Percentiles rank a stretch among this genome's conserved stretches.
Conservation (phyloP, 176 grass and related monocot genomes). For the Oryza brachyantha region DNA sequence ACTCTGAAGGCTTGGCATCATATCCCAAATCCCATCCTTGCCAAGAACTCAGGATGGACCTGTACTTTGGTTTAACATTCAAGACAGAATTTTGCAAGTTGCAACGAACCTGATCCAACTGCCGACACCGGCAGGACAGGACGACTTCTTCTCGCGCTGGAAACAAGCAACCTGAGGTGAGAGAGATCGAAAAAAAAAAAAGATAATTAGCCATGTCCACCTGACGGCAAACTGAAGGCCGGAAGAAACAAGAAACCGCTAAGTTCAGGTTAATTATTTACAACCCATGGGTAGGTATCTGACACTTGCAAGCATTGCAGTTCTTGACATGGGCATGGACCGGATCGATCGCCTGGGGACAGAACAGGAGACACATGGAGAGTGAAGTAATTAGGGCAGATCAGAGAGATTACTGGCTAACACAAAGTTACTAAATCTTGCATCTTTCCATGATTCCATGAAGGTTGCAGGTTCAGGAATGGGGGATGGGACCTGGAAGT, state of each 20-base stretch:
- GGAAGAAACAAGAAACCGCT: background rate
- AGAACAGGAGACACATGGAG: background rate
- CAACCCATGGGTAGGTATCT: constrained; percentile 16
- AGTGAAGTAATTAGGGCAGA: background rate
- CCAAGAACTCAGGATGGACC: background rate
- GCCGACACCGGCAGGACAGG: constrained; percentile 27
- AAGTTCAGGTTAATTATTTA: background rate
- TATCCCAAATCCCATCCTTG: background rate
- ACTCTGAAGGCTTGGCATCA: background rate
- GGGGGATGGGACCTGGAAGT: constrained; percentile 20
- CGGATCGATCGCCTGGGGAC: background rate
- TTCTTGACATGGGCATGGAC: background rate
- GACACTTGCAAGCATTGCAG: constrained; percentile 7
- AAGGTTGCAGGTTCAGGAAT: background rate
- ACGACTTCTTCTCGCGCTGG: constrained; percentile 9
- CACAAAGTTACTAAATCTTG: background rate
- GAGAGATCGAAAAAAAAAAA: no score
- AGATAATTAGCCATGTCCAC: background rate
- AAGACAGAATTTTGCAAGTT: background rate
- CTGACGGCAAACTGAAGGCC: background rate
- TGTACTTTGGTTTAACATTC: background rate
- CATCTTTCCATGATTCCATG: background rate
- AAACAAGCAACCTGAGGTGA: constrained; percentile 35
- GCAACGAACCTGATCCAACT: constrained; percentile 31
- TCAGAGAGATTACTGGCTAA: background rate